These are phyloP conservation scores for Pythium rishiriense DNA, from an alignment of 352 stramenopile genomes.

Conservation along the genomic window DNA sequence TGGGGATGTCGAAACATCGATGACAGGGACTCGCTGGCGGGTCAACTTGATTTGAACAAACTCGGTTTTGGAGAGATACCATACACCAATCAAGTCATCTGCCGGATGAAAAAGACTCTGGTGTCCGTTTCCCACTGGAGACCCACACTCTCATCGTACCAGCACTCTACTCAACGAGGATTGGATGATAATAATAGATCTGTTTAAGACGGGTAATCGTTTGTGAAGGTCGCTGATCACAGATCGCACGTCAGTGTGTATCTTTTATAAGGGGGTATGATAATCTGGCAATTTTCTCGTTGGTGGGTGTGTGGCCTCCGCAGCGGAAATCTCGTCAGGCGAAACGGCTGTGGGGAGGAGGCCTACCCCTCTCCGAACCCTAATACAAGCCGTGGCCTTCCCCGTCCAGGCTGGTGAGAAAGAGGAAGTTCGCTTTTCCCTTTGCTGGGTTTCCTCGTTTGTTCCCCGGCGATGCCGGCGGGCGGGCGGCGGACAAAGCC, in stretches of 20 bases:
- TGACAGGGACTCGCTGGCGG: conserved; percentile 8
- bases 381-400: conserved; percentile 13
- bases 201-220: not conserved
- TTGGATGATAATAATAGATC: not conserved
- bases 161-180: conserved; percentile 2
- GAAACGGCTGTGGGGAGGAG: conserved; percentile 10
- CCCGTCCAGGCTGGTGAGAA: not conserved
- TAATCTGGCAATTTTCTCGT: not conserved
- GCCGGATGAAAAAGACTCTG: not conserved
- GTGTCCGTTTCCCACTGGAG: conserved; percentile 5
- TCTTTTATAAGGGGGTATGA: conserved; percentile 11
- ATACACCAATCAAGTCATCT: conserved; percentile 17
- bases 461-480: not conserved
- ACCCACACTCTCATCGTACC: conserved; percentile 9
- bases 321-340: not conserved
- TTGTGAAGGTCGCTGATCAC: not conserved
- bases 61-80: not conserved
- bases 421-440: not conserved
- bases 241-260: conserved; percentile 3
- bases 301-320: not conserved
- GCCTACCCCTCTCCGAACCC: conserved; percentile 16
- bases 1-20: not conserved
- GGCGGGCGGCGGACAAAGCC: conserved; percentile 11
- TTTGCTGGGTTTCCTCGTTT: conserved; percentile 12
- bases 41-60: conserved; percentile 13